These are phyloP conservation scores for Bacidia rubella DNA, from an alignment of 495 filamentous ascomycete species.

Conservation along the genomic window DNA sequence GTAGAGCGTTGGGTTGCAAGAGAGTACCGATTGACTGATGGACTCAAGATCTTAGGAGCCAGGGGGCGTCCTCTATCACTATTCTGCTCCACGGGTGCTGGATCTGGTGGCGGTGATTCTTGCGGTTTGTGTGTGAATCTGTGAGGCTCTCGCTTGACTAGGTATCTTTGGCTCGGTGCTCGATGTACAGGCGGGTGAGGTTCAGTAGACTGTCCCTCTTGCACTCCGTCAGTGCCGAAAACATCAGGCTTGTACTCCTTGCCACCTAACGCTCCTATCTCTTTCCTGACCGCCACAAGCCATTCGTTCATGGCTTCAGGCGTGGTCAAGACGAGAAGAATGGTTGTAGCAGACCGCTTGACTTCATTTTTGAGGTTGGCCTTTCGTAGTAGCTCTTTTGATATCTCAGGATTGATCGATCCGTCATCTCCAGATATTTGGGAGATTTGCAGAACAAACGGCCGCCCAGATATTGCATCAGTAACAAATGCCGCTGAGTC, in stretches of 20 bases:
- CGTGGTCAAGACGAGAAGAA: constrained; percentile 69
- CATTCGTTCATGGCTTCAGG: constrained; percentile 80
- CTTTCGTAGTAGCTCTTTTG: constrained; percentile 54
- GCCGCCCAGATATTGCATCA: constrained; percentile 82
- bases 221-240: constrained; percentile 24
- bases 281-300: constrained; percentile 48
- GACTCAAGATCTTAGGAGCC: constrained; percentile 24
- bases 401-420: constrained; percentile 31
- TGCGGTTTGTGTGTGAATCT: constrained; percentile 51
- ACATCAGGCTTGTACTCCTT: constrained; percentile 40
- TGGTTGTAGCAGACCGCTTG: constrained; percentile 47
- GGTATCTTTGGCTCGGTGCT: constrained; percentile 35
- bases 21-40: constrained; percentile 20
- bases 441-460: constrained; percentile 87
- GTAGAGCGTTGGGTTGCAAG: constrained; percentile 8
- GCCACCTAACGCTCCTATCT: constrained; percentile 57
- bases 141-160: constrained; percentile 41
- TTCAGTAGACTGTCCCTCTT: constrained; percentile 29
- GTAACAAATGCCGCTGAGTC: constrained; percentile 88
- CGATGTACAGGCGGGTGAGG: constrained; percentile 30
- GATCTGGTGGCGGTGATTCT: constrained; percentile 29
- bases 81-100: constrained; percentile 20
- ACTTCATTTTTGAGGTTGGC: constrained; percentile 54
- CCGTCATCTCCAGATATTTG: constrained; percentile 52
- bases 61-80: constrained; percentile 22